A percentile compares a stretch with the other conserved stretches of the same genome.
These are phyloP conservation scores for Melastoma candidum DNA, from an alignment of 441 rosid species.

Conservation along the genomic window DNA sequence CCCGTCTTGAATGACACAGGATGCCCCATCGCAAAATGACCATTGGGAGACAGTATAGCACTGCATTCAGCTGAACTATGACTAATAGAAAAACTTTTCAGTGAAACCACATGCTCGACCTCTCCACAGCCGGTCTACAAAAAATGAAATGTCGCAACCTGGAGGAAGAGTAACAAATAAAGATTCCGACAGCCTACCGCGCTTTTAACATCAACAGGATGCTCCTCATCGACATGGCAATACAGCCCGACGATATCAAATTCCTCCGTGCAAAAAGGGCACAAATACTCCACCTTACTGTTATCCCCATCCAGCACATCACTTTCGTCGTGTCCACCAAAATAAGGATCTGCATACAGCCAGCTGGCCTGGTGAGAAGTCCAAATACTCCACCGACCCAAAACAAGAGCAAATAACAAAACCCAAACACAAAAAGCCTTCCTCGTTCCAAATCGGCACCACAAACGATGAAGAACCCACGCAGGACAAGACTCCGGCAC, in stretches of 20 bases:
- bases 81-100: too few species aligned
- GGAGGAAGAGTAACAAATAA: not conserved
- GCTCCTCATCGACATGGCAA: conserved; percentile 75
- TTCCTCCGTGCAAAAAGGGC: conserved; percentile 75
- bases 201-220: conserved; percentile 60
- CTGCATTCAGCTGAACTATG: too few species aligned
- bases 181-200: conserved; percentile 38
- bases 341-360: conserved; percentile 31
- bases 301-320: conserved; percentile 38
- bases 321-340: conserved; percentile 39
- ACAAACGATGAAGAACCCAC: too few species aligned
- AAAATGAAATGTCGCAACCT: too few species aligned
- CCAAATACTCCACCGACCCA: not conserved
- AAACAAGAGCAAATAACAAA: not conserved
- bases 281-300: conserved; percentile 47
- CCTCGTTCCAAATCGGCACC: too few species aligned
- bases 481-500: too few species aligned
- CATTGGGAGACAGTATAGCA: too few species aligned
- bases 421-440: too few species aligned
- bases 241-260: conserved; percentile 73
- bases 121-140: too few species aligned
- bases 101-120: too few species aligned
- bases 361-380: not conserved
- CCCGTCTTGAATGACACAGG: too few species aligned
- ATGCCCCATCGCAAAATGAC: too few species aligned